Conservation (phyloP, 768 basidiomycete species). For the Leccinum arenicola region DNA sequence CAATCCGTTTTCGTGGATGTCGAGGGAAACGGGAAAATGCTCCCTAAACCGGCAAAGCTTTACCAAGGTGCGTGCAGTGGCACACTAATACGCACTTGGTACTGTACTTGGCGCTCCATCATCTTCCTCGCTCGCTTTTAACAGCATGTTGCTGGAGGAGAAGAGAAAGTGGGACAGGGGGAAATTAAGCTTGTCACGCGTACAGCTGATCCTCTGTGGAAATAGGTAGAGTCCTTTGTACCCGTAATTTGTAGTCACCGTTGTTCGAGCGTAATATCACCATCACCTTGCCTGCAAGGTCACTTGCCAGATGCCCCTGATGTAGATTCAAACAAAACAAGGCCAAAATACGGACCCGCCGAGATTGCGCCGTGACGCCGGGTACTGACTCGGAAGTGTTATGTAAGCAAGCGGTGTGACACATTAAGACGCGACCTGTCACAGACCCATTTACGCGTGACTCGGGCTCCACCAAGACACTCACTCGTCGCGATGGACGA, state of each 20-base stretch:
- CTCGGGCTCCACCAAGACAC: constrained; percentile 2
- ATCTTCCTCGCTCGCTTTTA: constrained; percentile 59
- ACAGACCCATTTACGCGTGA: constrained; percentile 31
- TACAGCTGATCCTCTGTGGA: not conserved
- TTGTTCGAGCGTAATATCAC: too few species aligned
- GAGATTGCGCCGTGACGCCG: too few species aligned
- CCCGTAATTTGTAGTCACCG: too few species aligned
- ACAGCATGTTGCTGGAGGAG: constrained; percentile 43
- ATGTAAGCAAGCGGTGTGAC: not conserved
- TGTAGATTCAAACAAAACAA: too few species aligned
- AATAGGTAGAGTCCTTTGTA: too few species aligned
- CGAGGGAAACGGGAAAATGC: not conserved
- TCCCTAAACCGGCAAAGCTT: constrained; percentile 50
- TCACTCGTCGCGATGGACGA: constrained; percentile 22
- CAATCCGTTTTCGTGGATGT: not conserved
- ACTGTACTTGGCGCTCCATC: constrained; percentile 39
- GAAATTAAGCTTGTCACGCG: too few species aligned
- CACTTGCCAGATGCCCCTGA: too few species aligned
- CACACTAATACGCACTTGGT: constrained; percentile 42
- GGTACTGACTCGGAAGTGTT: too few species aligned
- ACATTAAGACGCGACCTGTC: constrained; percentile 27
- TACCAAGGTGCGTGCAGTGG: constrained; percentile 56
- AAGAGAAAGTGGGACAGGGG: too few species aligned
- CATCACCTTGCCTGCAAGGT: too few species aligned
- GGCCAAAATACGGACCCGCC: too few species aligned